Percentiles rank a stretch among this genome's conserved stretches.
Conservation (phyloP, 2,329 filamentous ascomycete species). For the Penicillium brevicompactum region DNA sequence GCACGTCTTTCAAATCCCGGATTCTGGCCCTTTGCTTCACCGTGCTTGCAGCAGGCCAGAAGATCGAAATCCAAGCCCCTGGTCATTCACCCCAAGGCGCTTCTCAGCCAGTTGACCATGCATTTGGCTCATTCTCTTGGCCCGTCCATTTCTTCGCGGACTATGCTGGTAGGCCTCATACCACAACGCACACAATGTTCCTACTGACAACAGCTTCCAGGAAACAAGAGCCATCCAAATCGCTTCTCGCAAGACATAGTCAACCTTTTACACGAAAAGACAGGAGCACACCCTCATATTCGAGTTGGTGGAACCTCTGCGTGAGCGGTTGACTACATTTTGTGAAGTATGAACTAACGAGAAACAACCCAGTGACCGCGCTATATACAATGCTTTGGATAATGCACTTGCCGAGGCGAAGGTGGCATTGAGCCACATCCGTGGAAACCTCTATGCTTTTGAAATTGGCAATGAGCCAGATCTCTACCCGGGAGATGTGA, state of each 20-base stretch:
- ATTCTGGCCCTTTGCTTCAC: background rate
- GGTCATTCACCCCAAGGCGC: background rate
- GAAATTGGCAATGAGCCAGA: conserved; percentile 36
- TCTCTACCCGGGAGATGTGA: conserved; percentile 21
- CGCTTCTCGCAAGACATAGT: conserved; percentile 13
- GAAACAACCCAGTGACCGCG: conserved; percentile 11
- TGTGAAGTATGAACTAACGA: background rate
- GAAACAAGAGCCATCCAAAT: conserved; percentile 13
- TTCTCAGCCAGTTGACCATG: conserved; percentile 10
- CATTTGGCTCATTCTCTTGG: conserved; percentile 11
- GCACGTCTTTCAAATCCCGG: background rate
- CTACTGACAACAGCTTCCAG: background rate
- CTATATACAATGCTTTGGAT: conserved; percentile 14
- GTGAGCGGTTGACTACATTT: background rate
- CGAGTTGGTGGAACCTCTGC: conserved; percentile 14
- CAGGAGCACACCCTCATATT: conserved; percentile 10
- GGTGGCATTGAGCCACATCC: conserved; percentile 12
- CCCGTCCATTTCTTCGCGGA: conserved; percentile 17
- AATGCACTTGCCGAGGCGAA: conserved; percentile 13
- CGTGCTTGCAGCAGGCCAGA: background rate
- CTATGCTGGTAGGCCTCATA: conserved; percentile 7
- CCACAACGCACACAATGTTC: background rate
- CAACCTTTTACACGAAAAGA: conserved; percentile 11
- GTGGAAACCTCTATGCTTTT: conserved; percentile 30
- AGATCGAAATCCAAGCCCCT: conserved; percentile 3